A percentile compares a stretch with the other conserved stretches of the same genome.
phyloP scores from a whole-genome alignment of 345 rosid species.

The Punica granatum region DNA sequence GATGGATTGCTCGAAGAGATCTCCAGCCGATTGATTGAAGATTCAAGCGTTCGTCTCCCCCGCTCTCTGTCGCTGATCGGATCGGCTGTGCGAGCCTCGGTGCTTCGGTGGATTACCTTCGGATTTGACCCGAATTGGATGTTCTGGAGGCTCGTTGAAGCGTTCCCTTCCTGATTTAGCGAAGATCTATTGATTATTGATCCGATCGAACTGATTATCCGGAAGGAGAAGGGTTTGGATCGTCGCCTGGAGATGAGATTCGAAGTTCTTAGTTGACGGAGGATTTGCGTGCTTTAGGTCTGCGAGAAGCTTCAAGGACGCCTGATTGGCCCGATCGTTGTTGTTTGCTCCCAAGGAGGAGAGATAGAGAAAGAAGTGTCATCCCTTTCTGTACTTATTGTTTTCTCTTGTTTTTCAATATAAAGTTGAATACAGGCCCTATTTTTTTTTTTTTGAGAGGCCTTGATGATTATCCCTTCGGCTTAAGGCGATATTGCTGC shows the following conservation, averaged over 20 bases:
- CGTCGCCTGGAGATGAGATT: constrained; percentile 2
- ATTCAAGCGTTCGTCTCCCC: background rate
- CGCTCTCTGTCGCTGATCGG: background rate
- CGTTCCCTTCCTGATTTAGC: background rate
- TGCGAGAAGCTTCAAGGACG: constrained; percentile 5
- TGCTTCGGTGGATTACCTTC: background rate
- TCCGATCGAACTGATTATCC: constrained; percentile 4
- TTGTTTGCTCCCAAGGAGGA: constrained; percentile 10
- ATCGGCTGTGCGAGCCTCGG: no score
- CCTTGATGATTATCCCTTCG: constrained; percentile 7
- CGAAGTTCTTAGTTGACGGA: background rate
- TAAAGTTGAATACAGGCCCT: constrained; percentile 18
- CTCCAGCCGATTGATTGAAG: background rate
- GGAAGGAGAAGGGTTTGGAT: constrained; percentile 3
- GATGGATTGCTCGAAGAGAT: background rate
- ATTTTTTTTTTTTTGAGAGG: constrained; percentile 9
- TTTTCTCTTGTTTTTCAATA: background rate
- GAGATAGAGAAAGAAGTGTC: constrained; percentile 1
- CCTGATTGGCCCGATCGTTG: constrained; percentile 10
- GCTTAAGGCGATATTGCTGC: constrained; percentile 11
- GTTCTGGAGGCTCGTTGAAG: background rate
- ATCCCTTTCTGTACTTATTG: constrained; percentile 7
- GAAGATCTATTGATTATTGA: constrained; percentile 5
- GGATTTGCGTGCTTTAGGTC: constrained; percentile 6
- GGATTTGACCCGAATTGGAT: constrained; percentile 1